Conservation (phyloP, 2,329 filamentous ascomycete species). For the Stylonectria norvegica region DNA sequence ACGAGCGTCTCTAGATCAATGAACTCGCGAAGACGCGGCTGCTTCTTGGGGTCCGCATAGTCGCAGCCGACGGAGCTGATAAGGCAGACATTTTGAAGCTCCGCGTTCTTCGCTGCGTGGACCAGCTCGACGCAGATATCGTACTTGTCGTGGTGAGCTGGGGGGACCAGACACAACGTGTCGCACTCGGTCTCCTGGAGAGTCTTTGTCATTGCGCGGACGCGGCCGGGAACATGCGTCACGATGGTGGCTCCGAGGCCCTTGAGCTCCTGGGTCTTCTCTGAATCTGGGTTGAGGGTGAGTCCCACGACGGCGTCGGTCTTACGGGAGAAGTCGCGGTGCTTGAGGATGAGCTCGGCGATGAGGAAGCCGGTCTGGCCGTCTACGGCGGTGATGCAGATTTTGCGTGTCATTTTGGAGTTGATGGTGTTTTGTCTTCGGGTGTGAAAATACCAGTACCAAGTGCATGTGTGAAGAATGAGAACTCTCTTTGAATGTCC, state of each 20-base stretch:
- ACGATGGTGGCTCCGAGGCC: conserved; percentile 42
- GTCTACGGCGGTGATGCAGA: conserved; percentile 47
- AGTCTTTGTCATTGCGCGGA: conserved; percentile 35
- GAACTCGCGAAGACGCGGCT: conserved; percentile 49
- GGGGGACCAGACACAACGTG: conserved; percentile 48
- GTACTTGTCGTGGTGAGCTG: conserved; percentile 43
- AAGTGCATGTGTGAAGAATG: too few relatives aligned
- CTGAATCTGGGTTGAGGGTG: conserved; percentile 36
- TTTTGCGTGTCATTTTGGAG: conserved; percentile 42
- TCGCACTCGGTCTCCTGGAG: conserved; percentile 43
- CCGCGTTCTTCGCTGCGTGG: conserved; percentile 42
- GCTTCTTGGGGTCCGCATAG: conserved; percentile 45
- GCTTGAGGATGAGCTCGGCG: conserved; percentile 45
- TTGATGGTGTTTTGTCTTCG: background rate
- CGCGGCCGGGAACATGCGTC: conserved; percentile 39
- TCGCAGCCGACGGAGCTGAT: conserved; percentile 49
- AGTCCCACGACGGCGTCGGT: conserved; percentile 41
- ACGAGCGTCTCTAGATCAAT: conserved; percentile 46
- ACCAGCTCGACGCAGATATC: conserved; percentile 45
- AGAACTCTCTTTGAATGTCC: too few relatives aligned
- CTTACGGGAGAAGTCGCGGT: conserved; percentile 40
- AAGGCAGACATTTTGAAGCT: conserved; percentile 44
- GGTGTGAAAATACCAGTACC: too few relatives aligned
- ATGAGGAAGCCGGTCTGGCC: conserved; percentile 51
- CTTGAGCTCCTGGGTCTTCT: conserved; percentile 38